Conservation (phyloP, 2,329 filamentous ascomycete genomes). For the Trichophyton rubrum region DNA sequence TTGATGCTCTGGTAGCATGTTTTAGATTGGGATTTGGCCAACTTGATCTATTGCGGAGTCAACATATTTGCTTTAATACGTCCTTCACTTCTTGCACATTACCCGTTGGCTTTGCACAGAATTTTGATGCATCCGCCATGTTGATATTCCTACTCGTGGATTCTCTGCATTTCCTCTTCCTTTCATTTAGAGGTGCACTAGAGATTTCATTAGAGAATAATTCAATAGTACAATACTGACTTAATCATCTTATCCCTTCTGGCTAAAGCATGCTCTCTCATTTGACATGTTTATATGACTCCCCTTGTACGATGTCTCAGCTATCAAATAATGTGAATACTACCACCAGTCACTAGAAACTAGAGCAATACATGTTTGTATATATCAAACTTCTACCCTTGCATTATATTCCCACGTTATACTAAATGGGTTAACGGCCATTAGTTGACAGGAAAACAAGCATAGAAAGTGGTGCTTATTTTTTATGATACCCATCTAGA, state of each 20-base stretch:
- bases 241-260: background rate
- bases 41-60: background rate
- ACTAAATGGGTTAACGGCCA: background rate
- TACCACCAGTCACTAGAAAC: too few species aligned
- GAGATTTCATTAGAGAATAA: background rate
- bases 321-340: too few species aligned
- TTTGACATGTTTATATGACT: background rate
- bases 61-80: background rate
- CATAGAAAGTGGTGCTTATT: background rate
- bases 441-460: background rate
- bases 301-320: too few species aligned
- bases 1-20: background rate
- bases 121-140: background rate
- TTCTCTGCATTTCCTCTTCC: background rate
- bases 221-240: background rate
- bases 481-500: background rate
- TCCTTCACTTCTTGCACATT: background rate
- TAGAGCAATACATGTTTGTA: too few species aligned
- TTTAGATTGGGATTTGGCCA: conserved; percentile 1
- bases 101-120: background rate
- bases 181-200: background rate
- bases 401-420: background rate
- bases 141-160: background rate
- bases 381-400: too few species aligned
- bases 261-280: background rate